These are phyloP conservation scores for Oenanthe sinensis DNA, from an alignment of 129 eudicot genomes.

Conservation along the genomic window DNA sequence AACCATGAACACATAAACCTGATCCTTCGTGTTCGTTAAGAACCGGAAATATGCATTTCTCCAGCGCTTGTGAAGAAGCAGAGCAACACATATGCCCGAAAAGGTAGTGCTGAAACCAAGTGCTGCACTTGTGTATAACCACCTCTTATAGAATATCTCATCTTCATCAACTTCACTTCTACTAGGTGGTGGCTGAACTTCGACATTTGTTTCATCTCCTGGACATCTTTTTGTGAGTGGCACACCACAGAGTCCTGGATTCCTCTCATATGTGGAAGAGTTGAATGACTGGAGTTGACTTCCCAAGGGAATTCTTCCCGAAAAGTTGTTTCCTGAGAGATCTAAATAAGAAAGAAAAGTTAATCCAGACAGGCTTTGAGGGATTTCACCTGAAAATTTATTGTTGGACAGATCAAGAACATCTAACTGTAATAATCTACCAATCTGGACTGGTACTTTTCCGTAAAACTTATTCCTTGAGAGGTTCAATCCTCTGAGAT, in stretches of 20 bases:
- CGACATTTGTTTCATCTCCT: slow-evolving; percentile 2
- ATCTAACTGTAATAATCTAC: no score
- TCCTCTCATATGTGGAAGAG: slow-evolving; percentile 20
- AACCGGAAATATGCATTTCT: neutral
- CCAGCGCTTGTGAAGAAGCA: neutral
- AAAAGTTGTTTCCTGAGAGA: slow-evolving; percentile 23
- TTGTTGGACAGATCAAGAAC: no score
- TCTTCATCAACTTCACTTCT: slow-evolving; percentile 1
- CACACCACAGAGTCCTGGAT: slow-evolving; percentile 23
- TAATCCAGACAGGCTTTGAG: neutral
- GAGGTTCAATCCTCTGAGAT: no score
- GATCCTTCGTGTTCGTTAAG: neutral
- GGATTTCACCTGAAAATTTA: neutral
- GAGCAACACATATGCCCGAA: neutral
- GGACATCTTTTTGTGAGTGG: slow-evolving; percentile 16
- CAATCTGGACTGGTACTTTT: no score
- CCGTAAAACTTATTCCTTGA: no score
- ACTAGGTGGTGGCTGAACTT: neutral
- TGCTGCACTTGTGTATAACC: slow-evolving; percentile 21
- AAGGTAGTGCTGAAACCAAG: neutral
- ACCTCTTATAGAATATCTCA: slow-evolving; percentile 4
- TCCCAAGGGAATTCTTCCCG: slow-evolving; percentile 26
- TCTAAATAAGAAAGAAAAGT: slow-evolving; percentile 16
- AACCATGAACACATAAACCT: neutral
- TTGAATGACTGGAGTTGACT: slow-evolving; percentile 24